These are phyloP conservation scores for Mortierella polycephala DNA, from an alignment of 371 early-diverging fungal genomes.

Conservation along the genomic window DNA sequence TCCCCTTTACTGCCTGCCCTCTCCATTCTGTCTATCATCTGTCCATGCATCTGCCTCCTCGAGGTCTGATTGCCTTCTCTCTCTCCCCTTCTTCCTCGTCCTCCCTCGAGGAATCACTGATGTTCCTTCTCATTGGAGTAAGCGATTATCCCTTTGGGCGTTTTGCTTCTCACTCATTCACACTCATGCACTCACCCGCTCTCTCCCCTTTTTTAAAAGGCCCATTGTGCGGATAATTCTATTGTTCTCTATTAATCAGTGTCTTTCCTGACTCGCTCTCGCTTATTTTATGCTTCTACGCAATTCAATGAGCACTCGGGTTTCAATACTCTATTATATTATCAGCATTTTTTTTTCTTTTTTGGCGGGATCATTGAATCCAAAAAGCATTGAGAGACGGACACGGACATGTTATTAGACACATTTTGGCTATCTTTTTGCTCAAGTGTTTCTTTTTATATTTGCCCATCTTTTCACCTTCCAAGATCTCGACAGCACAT, in stretches of 20 bases:
- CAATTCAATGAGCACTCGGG: too few species aligned
- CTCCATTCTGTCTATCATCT: not conserved
- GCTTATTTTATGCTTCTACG: not conserved
- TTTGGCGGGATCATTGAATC: slow-evolving; percentile 11
- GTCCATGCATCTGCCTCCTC: not conserved
- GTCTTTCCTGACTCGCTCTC: not conserved
- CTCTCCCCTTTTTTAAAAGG: too few species aligned
- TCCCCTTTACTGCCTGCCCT: too few species aligned
- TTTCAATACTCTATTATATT: too few species aligned
- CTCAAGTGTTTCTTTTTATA: too few species aligned
- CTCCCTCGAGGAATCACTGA: not conserved
- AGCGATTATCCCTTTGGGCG: not conserved
- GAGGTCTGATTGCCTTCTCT: not conserved
- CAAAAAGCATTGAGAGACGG: not conserved
- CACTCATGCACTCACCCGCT: not conserved
- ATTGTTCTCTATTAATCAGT: not conserved
- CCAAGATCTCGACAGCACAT: too few species aligned
- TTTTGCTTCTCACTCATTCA: not conserved
- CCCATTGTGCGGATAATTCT: not conserved
- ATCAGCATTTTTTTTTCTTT: slow-evolving; percentile 3
- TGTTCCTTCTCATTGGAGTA: not conserved
- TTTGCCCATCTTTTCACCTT: too few species aligned
- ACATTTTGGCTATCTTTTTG: too few species aligned
- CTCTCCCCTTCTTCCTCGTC: not conserved
- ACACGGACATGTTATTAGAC: not conserved